Evolutionary conservation across 306 rosid species (phyloP).

Genomic region (Abrus precatorius): DNA sequence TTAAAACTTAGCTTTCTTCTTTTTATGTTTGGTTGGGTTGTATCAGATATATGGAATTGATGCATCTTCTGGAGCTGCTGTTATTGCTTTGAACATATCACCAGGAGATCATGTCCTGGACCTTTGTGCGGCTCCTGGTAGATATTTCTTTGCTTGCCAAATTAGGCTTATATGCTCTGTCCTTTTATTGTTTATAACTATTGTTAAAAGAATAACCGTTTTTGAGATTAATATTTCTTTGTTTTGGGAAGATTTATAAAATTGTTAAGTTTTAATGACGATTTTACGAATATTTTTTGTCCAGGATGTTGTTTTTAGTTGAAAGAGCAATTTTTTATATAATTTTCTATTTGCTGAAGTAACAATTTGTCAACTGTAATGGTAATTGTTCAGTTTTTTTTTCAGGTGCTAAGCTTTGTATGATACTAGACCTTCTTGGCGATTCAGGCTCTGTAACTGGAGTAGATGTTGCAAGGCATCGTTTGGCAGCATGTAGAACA

Average conservation of each 20-base stretch:
- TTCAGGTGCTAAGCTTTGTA: slow-evolving; percentile 94
- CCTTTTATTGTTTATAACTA: slow-evolving; percentile 2
- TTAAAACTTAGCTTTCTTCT: background rate
- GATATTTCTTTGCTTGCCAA: background rate
- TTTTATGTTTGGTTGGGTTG: slow-evolving; percentile 1
- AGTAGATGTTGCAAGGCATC: slow-evolving; percentile 92
- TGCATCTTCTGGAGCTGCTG: slow-evolving; percentile 98
- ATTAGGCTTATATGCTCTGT: slow-evolving; percentile 24
- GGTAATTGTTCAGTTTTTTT: slow-evolving; percentile 8
- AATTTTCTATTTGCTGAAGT: slow-evolving; percentile 1
- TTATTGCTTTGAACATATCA: slow-evolving; percentile 71
- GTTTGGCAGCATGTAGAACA: slow-evolving; percentile 88
- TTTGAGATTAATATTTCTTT: slow-evolving; percentile 11
- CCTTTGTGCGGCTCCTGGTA: slow-evolving; percentile 99
- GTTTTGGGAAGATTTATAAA: background rate
- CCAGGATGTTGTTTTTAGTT: slow-evolving; percentile 14
- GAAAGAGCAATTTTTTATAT: background rate
- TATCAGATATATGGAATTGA: slow-evolving; percentile 91
- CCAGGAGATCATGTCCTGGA: slow-evolving; percentile 90
- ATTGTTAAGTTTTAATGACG: background rate
- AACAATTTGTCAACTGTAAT: background rate
- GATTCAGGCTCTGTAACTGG: slow-evolving; percentile 85
- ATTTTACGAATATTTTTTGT: background rate
- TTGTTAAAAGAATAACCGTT: background rate
- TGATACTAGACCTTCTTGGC: slow-evolving; percentile 83